Percentiles rank a stretch among this genome's conserved stretches.
phyloP scores from a whole-genome alignment of 179 eudicot species.

The Beta lomatogona region DNA sequence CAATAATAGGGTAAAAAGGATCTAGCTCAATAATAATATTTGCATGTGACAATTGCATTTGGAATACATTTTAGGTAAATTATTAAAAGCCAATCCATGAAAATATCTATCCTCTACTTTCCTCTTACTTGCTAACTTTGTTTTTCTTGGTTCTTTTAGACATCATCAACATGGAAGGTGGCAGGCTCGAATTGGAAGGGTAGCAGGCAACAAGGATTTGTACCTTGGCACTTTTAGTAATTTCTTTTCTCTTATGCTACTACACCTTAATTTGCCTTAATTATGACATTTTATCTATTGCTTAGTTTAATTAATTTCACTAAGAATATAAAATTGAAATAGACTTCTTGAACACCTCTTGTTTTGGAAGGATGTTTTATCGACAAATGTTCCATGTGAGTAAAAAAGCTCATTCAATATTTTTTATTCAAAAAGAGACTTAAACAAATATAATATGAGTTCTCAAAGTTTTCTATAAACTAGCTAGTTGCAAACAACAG shows the following conservation, averaged over 20 bases:
- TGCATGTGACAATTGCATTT: constrained; percentile 21
- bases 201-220: constrained; percentile 88
- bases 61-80: not conserved
- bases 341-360: no score
- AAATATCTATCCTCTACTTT: constrained; percentile 9
- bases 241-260: not conserved
- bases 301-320: no score
- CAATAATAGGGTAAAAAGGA: constrained; percentile 25
- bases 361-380: no score
- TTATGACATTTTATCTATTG: not conserved
- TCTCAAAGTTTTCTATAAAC: no score
- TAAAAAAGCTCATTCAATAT: no score
- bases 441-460: no score
- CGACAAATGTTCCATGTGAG: no score
- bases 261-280: not conserved
- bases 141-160: constrained; percentile 35
- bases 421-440: no score
- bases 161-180: constrained; percentile 93
- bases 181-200: constrained; percentile 91
- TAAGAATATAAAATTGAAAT: no score
- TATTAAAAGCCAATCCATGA: not conserved
- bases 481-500: no score
- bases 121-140: constrained; percentile 18
- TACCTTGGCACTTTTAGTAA: constrained; percentile 90
- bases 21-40: not conserved